Evolutionary conservation across 208 protist species (phyloP).

Genomic region (Crithidia brevicula): DNA sequence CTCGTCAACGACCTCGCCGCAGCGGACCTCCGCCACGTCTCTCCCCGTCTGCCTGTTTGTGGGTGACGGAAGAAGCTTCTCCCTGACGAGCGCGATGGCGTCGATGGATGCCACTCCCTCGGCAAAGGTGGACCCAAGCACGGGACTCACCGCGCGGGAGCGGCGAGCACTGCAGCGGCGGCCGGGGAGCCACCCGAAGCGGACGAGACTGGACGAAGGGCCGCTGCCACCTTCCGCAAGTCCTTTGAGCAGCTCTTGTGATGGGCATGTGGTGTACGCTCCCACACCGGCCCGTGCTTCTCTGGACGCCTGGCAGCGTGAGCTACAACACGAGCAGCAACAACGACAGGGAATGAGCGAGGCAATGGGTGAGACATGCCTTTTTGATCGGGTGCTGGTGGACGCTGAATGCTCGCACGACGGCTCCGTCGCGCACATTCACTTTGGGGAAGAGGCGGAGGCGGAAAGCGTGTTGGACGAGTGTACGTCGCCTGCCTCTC

Average conservation of each 20-base stretch:
- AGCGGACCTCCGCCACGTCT: neutral
- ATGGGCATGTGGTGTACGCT: slow-evolving; percentile 31
- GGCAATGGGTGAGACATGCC: neutral
- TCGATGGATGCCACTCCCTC: slow-evolving; percentile 22
- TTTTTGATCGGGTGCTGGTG: slow-evolving; percentile 88
- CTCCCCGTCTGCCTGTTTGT: slow-evolving; percentile 51
- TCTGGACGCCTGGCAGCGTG: neutral
- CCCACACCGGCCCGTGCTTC: slow-evolving; percentile 3
- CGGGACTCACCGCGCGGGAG: slow-evolving; percentile 39
- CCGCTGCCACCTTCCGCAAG: no score
- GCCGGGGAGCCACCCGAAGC: neutral
- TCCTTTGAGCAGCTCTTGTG: neutral
- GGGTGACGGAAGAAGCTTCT: slow-evolving; percentile 50
- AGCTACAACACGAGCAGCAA: neutral
- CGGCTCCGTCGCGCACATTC: slow-evolving; percentile 80
- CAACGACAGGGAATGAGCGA: neutral
- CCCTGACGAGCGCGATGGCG: slow-evolving; percentile 13
- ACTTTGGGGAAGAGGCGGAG: slow-evolving; percentile 18
- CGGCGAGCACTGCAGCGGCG: slow-evolving; percentile 18
- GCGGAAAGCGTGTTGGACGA: neutral
- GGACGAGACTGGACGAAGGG: neutral
- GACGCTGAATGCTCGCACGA: slow-evolving; percentile 93
- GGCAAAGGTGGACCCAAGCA: slow-evolving; percentile 7
- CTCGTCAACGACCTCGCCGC: neutral
- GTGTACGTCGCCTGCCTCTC: neutral